phyloP scores from a whole-genome alignment of 495 filamentous ascomycete genomes.

The Daldinia decipiens region DNA sequence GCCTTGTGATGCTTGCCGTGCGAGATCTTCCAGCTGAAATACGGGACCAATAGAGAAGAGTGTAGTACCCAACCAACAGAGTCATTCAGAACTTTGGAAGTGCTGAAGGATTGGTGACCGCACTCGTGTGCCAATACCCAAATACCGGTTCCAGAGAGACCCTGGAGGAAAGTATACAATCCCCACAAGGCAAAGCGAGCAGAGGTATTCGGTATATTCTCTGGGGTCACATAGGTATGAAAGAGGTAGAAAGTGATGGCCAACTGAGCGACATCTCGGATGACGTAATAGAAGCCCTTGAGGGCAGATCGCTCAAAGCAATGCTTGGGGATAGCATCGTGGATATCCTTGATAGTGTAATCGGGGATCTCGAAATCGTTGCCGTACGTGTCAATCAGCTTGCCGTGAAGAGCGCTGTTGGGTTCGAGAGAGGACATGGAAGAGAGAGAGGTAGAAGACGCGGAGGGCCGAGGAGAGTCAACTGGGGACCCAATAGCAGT shows the following conservation, averaged over 20 bases:
- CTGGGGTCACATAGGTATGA: slow-evolving; percentile 69
- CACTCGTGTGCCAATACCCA: slow-evolving; percentile 92
- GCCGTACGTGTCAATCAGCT: slow-evolving; percentile 77
- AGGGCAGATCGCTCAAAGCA: slow-evolving; percentile 79
- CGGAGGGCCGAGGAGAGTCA: slow-evolving; percentile 77
- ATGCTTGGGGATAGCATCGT: slow-evolving; percentile 82
- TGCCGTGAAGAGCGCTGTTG: slow-evolving; percentile 53
- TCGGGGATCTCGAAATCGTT: slow-evolving; percentile 79
- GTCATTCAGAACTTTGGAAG: slow-evolving; percentile 82
- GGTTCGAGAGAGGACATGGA: slow-evolving; percentile 76
- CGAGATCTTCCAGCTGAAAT: slow-evolving; percentile 93
- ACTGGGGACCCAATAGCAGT: slow-evolving; percentile 71
- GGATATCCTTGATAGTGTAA: slow-evolving; percentile 83
- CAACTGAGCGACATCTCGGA: slow-evolving; percentile 72
- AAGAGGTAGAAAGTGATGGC: slow-evolving; percentile 72
- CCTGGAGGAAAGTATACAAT: slow-evolving; percentile 76
- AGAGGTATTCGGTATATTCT: slow-evolving; percentile 67
- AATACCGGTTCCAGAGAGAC: slow-evolving; percentile 79
- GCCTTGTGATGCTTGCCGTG: slow-evolving; percentile 97
- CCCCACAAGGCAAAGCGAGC: slow-evolving; percentile 70
- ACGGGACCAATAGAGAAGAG: slow-evolving; percentile 83
- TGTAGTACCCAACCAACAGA: slow-evolving; percentile 87
- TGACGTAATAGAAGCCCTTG: slow-evolving; percentile 71
- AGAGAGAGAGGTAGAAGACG: slow-evolving; percentile 90
- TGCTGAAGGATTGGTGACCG: slow-evolving; percentile 87